These are phyloP conservation scores for Cladochytrium replicatum DNA, from an alignment of 192 early-diverging fungal species.

Conservation along the genomic window DNA sequence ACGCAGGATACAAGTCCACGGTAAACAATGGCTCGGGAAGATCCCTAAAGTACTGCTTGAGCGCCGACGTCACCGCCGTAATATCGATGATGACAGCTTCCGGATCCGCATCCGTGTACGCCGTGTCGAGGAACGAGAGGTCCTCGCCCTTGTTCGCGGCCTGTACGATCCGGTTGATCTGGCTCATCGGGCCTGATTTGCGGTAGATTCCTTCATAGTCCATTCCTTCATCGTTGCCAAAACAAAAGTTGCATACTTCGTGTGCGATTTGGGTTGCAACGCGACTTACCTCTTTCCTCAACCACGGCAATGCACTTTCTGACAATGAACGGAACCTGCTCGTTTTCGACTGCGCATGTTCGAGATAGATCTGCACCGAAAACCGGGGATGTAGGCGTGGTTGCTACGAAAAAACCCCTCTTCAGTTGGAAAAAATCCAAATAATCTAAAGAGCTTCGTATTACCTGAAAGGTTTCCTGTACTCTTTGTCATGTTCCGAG, in stretches of 20 bases:
- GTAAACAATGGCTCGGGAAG: conserved; percentile 19
- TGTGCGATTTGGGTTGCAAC: too few relatives aligned
- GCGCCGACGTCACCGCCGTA: conserved; percentile 20
- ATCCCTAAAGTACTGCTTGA: conserved; percentile 29
- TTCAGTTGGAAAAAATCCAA: background rate
- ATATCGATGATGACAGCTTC: conserved; percentile 14
- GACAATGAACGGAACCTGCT: conserved; percentile 20
- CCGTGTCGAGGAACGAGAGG: background rate
- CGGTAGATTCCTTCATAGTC: conserved; percentile 26
- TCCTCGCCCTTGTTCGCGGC: conserved; percentile 16
- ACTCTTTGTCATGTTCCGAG: conserved; percentile 5
- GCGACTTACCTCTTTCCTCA: conserved; percentile 17
- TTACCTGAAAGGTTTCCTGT: background rate
- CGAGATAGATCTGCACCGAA: conserved; percentile 14
- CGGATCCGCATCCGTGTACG: background rate
- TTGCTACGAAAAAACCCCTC: conserved; percentile 4
- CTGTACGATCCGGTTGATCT: conserved; percentile 20
- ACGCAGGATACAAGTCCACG: conserved; percentile 6
- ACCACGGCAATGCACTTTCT: conserved; percentile 17
- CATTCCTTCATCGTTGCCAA: conserved; percentile 14
- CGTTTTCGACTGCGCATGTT: conserved; percentile 11
- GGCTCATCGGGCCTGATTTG: conserved; percentile 25
- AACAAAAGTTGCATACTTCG: conserved; percentile 2
- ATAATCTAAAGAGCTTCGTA: background rate
- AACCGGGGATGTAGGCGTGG: background rate